phyloP scores from a whole-genome alignment of 805 yeast genomes.

The Spathaspora passalidarum region DNA sequence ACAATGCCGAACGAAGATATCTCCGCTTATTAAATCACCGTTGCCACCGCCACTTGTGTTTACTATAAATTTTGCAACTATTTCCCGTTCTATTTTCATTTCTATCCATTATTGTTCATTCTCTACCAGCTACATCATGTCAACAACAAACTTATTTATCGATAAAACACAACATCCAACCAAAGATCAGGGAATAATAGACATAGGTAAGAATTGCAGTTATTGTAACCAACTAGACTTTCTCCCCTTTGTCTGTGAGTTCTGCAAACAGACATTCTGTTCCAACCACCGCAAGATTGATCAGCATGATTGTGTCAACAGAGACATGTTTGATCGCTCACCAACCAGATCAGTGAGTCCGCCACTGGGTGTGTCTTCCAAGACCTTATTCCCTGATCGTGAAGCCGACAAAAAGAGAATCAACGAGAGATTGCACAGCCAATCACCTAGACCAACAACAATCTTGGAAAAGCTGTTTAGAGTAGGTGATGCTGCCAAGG shows the following conservation, averaged over 20 bases:
- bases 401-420: conserved; percentile 37
- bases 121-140: not conserved
- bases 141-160: conserved; percentile 17
- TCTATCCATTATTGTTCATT: not conserved
- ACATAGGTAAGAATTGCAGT: conserved; percentile 57
- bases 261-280: conserved; percentile 46
- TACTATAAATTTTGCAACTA: not conserved
- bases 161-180: conserved; percentile 17
- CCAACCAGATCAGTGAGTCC: conserved; percentile 2
- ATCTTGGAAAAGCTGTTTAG: conserved; percentile 23
- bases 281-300: conserved; percentile 44
- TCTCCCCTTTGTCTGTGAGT: conserved; percentile 54
- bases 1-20: too few species aligned
- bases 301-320: conserved; percentile 30
- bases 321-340: conserved; percentile 5
- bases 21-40: not conserved
- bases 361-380: conserved; percentile 38
- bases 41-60: not conserved
- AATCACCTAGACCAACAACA: conserved; percentile 20
- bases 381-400: conserved; percentile 52
- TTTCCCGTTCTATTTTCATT: not conserved
- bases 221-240: conserved; percentile 55
- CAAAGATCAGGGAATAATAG: conserved; percentile 40
- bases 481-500: conserved; percentile 24
- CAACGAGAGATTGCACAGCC: conserved; percentile 18